These are phyloP conservation scores for Ceratocystis destructans DNA, from an alignment of 2,329 filamentous ascomycete species.

Conservation along the genomic window DNA sequence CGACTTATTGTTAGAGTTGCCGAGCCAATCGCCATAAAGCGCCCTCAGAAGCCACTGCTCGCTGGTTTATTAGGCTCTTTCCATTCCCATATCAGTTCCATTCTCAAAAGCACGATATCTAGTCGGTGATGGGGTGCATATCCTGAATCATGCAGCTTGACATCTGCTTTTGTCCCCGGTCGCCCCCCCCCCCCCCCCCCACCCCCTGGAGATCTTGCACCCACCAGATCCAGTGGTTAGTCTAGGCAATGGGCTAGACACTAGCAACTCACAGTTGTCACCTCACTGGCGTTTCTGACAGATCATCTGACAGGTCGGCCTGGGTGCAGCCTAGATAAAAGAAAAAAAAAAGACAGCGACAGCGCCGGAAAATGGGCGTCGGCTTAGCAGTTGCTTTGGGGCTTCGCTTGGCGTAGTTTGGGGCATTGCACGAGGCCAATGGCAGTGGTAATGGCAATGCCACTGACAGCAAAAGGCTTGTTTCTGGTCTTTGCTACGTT, in stretches of 20 bases:
- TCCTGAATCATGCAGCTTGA: not conserved
- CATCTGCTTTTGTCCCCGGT: not conserved
- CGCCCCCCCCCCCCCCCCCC: too few species aligned
- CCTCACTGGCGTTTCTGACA: not conserved
- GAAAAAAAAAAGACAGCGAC: not conserved
- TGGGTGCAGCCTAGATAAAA: too few species aligned
- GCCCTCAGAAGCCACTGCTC: not conserved
- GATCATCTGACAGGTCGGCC: not conserved
- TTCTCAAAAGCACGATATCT: not conserved
- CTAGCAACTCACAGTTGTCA: not conserved
- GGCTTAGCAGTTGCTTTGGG: not conserved
- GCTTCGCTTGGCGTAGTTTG: not conserved
- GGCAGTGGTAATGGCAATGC: not conserved
- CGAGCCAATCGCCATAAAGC: not conserved
- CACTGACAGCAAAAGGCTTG: not conserved
- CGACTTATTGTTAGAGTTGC: slow-evolving; percentile 4
- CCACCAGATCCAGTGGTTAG: not conserved
- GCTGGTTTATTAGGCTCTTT: not conserved
- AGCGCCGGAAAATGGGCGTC: not conserved
- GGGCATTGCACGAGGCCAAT: not conserved
- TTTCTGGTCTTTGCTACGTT: not conserved
- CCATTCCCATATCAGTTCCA: not conserved
- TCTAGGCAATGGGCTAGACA: too few species aligned
- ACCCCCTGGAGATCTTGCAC: not conserved
- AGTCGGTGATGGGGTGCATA: not conserved